These are phyloP conservation scores for Phanerochaete sordida DNA, from an alignment of 768 basidiomycete genomes.

Conservation along the genomic window DNA sequence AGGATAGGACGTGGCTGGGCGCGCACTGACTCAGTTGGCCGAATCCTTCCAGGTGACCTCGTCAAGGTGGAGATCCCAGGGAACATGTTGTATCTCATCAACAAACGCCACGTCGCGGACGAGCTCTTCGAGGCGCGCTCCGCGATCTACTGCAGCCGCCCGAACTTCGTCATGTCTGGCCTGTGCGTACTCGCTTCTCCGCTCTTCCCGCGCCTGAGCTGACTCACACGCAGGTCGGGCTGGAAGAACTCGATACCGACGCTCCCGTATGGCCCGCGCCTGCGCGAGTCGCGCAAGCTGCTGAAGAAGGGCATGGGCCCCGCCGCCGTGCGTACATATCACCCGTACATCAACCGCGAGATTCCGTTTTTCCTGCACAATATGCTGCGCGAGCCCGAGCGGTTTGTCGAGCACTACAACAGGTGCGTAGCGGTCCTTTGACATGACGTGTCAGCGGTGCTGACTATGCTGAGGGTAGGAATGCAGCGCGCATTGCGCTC, in stretches of 20 bases:
- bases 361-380: conserved; percentile 33
- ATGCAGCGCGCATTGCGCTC: conserved; percentile 23
- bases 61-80: conserved; percentile 17
- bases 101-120: conserved; percentile 12
- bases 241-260: background rate
- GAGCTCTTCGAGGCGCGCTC: conserved; percentile 26
- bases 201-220: background rate
- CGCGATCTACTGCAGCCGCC: conserved; percentile 21
- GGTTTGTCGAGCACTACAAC: conserved; percentile 36
- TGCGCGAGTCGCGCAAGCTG: background rate
- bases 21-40: background rate
- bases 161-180: conserved; percentile 14
- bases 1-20: background rate
- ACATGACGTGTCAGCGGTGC: background rate
- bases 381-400: conserved; percentile 34
- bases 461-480: conserved; percentile 10
- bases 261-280: background rate
- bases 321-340: background rate
- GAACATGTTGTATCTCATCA: conserved; percentile 17
- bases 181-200: background rate
- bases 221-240: background rate
- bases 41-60: conserved; percentile 16
- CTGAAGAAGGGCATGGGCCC: background rate
- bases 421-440: conserved; percentile 24
- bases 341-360: background rate